Evolutionary conservation across 768 basidiomycete species (phyloP).

Genomic region (Tricholoma flavovirens): DNA sequence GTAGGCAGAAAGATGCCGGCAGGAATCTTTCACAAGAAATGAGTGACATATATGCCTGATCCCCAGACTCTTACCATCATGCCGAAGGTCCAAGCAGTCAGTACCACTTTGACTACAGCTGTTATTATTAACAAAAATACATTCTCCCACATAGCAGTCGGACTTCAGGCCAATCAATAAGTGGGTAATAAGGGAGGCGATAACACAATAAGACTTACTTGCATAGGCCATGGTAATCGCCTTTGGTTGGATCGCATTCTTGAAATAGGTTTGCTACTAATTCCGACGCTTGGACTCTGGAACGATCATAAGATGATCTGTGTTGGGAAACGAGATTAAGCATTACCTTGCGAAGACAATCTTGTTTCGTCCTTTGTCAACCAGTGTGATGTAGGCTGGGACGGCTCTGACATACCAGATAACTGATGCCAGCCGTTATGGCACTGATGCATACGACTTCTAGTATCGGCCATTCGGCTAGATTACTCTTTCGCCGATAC

Average conservation of each 20-base stretch:
- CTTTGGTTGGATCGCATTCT: conserved; percentile 67
- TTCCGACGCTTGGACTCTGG: conserved; percentile 69
- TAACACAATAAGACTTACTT: conserved; percentile 43
- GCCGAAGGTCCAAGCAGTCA: conserved; percentile 76
- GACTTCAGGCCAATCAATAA: conserved; percentile 31
- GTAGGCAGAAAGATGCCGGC: conserved; percentile 76
- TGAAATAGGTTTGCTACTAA: conserved; percentile 79
- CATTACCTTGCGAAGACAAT: conserved; percentile 59
- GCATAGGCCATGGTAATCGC: conserved; percentile 75
- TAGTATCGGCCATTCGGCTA: conserved; percentile 56
- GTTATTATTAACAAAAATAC: conserved; percentile 62
- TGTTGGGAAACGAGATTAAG: not conserved
- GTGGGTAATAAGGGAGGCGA: not conserved
- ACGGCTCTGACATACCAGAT: conserved; percentile 39
- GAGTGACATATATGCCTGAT: not conserved
- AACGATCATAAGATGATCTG: conserved; percentile 1
- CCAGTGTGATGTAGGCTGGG: not conserved
- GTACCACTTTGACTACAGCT: conserved; percentile 50
- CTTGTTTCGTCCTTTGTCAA: conserved; percentile 23
- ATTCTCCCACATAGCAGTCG: conserved; percentile 61
- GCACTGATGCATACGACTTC: conserved; percentile 61
- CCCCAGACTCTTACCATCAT: conserved; percentile 51
- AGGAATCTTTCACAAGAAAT: conserved; percentile 43
- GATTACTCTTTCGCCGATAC: conserved; percentile 49
- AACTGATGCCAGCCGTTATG: conserved; percentile 65